Percentiles rank a stretch among this genome's conserved stretches.
These are phyloP conservation scores for Amanita thiersii DNA, from an alignment of 768 basidiomycete genomes.

Conservation along the genomic window DNA sequence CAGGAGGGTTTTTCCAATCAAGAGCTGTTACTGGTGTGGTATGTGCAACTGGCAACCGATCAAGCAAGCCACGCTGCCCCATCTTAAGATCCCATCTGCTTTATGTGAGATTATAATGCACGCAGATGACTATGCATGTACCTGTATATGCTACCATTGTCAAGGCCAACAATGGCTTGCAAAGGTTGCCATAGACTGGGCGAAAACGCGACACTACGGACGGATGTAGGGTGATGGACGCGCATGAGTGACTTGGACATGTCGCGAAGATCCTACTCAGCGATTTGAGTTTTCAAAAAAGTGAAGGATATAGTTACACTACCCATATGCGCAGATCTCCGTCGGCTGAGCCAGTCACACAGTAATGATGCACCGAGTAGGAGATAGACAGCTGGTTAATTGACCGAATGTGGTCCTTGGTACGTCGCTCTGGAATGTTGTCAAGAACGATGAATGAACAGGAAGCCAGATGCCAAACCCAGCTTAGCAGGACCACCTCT, in stretches of 20 bases:
- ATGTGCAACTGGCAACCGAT: conserved; percentile 69
- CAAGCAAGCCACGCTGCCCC: conserved; percentile 67
- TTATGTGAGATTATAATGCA: conserved; percentile 1
- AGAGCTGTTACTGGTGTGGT: conserved; percentile 61
- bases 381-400: conserved; percentile 67
- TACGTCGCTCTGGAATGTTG: conserved; percentile 42
- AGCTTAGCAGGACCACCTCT: conserved; percentile 61
- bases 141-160: conserved; percentile 66
- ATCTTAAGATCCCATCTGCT: conserved; percentile 71
- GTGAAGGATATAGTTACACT: conserved; percentile 14
- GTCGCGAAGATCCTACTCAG: conserved; percentile 60
- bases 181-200: conserved; percentile 57
- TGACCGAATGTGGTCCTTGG: conserved; percentile 64
- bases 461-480: conserved; percentile 36
- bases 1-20: conserved; percentile 49
- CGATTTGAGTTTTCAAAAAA: conserved; percentile 3
- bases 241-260: conserved; percentile 61
- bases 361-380: conserved; percentile 58
- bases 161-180: conserved; percentile 60
- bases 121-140: conserved; percentile 15
- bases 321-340: conserved; percentile 81
- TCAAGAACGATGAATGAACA: not conserved
- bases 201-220: conserved; percentile 66
- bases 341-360: conserved; percentile 75
- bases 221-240: conserved; percentile 61